These are phyloP conservation scores for Cephaloascus fragrans DNA, from an alignment of 805 yeast species.

Conservation along the genomic window DNA sequence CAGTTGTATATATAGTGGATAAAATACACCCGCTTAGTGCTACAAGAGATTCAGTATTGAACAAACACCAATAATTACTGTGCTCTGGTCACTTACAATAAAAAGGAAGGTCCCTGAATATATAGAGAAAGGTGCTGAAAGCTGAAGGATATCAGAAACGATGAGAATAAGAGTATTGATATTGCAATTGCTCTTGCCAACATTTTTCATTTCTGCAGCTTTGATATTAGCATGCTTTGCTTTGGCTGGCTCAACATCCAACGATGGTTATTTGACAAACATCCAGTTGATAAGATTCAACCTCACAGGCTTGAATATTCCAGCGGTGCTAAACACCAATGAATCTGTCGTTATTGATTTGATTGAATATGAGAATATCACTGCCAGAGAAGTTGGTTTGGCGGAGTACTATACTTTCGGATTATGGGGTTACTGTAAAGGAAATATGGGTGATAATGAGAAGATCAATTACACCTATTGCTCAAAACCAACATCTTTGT, in stretches of 20 bases:
- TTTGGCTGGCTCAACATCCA: not conserved
- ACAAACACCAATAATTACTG: too few species aligned
- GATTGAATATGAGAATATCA: not conserved
- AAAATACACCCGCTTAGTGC: too few species aligned
- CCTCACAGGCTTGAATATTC: not conserved
- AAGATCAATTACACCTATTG: not conserved
- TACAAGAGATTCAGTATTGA: too few species aligned
- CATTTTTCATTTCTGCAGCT: not conserved
- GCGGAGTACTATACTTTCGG: not conserved
- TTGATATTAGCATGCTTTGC: not conserved
- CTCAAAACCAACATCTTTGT: not conserved
- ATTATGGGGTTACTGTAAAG: constrained; percentile 1
- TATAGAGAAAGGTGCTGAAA: too few species aligned
- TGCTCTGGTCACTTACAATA: too few species aligned
- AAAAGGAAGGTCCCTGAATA: too few species aligned
- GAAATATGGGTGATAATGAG: not conserved
- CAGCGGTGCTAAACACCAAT: not conserved
- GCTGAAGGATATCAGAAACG: too few species aligned
- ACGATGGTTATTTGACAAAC: not conserved
- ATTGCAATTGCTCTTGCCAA: not conserved
- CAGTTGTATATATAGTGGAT: too few species aligned
- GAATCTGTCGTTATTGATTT: not conserved
- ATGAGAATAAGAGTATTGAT: constrained; percentile 1
- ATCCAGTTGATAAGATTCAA: not conserved
- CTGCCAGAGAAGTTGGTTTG: not conserved